phyloP scores from a whole-genome alignment of 2,329 filamentous ascomycete species.

The Verticillium tricorpus region DNA sequence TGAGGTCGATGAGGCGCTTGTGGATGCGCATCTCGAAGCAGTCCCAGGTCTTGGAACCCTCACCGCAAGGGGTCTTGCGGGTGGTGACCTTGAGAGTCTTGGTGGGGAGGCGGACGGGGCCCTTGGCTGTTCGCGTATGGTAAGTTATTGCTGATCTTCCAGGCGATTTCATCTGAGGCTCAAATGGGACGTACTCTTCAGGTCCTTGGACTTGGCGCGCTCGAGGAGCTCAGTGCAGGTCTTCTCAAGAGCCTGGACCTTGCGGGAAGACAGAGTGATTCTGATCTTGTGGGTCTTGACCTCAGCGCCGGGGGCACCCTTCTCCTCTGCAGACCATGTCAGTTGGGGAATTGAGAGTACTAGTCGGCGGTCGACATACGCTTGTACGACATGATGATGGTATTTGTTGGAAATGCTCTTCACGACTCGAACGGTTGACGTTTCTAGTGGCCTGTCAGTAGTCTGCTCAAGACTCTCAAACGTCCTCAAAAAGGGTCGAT shows the following conservation, averaged over 20 bases:
- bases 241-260: constrained; percentile 94
- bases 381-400: constrained; percentile 80
- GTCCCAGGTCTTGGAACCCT: constrained; percentile 99
- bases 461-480: neutral
- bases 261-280: constrained; percentile 77
- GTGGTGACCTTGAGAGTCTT: constrained; percentile 96
- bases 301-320: constrained; percentile 82
- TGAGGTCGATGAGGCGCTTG: constrained; percentile 96
- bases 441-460: constrained; percentile 30
- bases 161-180: neutral
- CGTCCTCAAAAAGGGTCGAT: neutral
- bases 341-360: neutral
- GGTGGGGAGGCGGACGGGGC: constrained; percentile 94
- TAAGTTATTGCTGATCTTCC: neutral
- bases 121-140: constrained; percentile 35
- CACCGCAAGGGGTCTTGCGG: constrained; percentile 96
- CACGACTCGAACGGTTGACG: constrained; percentile 73
- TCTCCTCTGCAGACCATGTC: constrained; percentile 50
- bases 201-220: constrained; percentile 96
- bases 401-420: constrained; percentile 41
- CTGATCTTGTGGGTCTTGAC: constrained; percentile 96
- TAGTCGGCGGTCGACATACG: constrained; percentile 26
- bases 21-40: constrained; percentile 98
- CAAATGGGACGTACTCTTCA: constrained; percentile 51
- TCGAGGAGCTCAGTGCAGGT: constrained; percentile 98